Percentiles rank a stretch among this genome's conserved stretches.
Conservation (phyloP, 306 rosid species). For the Senna siamea region DNA sequence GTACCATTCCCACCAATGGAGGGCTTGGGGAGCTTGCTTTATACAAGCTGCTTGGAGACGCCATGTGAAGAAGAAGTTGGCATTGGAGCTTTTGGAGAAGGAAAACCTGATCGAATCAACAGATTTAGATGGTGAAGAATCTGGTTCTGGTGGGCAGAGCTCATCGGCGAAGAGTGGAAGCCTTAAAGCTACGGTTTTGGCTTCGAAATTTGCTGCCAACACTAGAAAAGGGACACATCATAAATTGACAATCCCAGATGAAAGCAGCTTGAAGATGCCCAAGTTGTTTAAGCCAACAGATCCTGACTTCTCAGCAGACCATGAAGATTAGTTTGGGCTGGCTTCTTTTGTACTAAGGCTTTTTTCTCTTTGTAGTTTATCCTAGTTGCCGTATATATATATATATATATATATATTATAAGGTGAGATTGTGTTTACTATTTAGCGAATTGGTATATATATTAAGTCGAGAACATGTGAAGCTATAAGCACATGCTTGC, state of each 20-base stretch:
- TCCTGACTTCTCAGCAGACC: conserved; percentile 72
- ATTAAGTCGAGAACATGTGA: neutral
- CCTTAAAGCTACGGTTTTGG: conserved; percentile 64
- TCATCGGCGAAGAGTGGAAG: conserved; percentile 26
- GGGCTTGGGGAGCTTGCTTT: conserved; percentile 83
- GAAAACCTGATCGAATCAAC: conserved; percentile 53
- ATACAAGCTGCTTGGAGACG: conserved; percentile 90
- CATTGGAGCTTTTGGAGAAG: conserved; percentile 60
- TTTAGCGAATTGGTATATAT: neutral
- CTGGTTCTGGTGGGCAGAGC: conserved; percentile 16
- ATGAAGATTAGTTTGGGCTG: conserved; percentile 35
- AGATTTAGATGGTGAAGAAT: conserved; percentile 17
- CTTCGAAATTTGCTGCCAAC: conserved; percentile 76
- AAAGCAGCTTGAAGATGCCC: conserved; percentile 70
- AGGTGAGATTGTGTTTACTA: neutral
- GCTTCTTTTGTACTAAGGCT: neutral
- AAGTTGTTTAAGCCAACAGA: conserved; percentile 89
- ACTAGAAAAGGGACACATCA: conserved; percentile 56
- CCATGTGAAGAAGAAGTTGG: conserved; percentile 56
- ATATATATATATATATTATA: too few species aligned
- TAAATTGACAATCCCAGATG: conserved; percentile 51
- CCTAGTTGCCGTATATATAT: neutral
- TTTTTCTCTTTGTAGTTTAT: neutral
- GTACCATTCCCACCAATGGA: conserved; percentile 89
- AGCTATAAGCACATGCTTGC: too few species aligned